Conservation (phyloP, 805 yeast genomes). For the Naumovozyma dairenensis region DNA sequence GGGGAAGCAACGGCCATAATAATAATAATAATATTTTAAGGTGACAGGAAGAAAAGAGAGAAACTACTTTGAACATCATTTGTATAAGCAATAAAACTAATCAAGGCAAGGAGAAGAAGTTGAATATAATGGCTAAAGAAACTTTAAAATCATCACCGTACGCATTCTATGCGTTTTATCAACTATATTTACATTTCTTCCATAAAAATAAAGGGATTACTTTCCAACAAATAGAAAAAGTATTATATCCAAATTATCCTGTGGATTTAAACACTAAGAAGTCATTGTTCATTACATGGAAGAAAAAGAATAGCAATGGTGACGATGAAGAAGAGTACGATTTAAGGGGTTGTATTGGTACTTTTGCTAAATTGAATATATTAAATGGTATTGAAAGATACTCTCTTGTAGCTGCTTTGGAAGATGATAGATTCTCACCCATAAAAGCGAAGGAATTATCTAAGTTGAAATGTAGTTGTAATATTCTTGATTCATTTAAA, state of each 20-base stretch:
- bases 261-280: slow-evolving; percentile 18
- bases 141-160: slow-evolving; percentile 15
- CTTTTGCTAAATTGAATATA: slow-evolving; percentile 50
- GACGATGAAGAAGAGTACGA: slow-evolving; percentile 9
- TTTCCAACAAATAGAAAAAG: slow-evolving; percentile 10
- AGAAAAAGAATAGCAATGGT: slow-evolving; percentile 25
- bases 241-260: slow-evolving; percentile 10
- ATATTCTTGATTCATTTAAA: slow-evolving; percentile 32
- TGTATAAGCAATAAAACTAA: too few species aligned
- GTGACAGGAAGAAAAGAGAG: too few species aligned
- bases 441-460: slow-evolving; percentile 47
- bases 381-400: slow-evolving; percentile 52
- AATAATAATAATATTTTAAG: too few species aligned
- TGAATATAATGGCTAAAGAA: neutral
- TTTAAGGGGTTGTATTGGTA: slow-evolving; percentile 90
- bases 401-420: slow-evolving; percentile 59
- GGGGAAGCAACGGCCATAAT: too few species aligned
- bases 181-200: slow-evolving; percentile 17
- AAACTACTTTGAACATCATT: too few species aligned
- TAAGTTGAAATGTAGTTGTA: slow-evolving; percentile 31
- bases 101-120: too few species aligned
- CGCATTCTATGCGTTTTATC: slow-evolving; percentile 28
- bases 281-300: slow-evolving; percentile 90
- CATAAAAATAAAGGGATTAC: slow-evolving; percentile 1
- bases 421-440: slow-evolving; percentile 72